Evolutionary conservation across 176 grass and related monocot genomes (phyloP).

Genomic region (Lolium perenne): DNA sequence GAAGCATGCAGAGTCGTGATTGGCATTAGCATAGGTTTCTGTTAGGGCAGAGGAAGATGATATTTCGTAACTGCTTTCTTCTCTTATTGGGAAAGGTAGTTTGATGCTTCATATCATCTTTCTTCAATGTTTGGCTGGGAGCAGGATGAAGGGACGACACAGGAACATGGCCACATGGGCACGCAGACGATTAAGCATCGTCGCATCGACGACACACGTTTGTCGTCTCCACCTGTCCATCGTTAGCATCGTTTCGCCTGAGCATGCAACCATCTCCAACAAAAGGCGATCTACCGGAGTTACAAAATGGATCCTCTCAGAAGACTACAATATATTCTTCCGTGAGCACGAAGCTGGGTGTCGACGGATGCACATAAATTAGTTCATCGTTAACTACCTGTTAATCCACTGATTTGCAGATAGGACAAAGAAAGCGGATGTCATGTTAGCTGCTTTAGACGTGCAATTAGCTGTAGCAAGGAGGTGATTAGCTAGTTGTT

Average conservation of each 20-base stretch:
- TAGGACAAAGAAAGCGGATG: not conserved
- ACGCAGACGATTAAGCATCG: too few species aligned
- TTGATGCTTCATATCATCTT: not conserved
- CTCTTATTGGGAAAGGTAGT: not conserved
- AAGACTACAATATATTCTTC: not conserved
- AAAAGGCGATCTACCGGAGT: not conserved
- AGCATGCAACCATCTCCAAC: not conserved
- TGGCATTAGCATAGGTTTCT: not conserved
- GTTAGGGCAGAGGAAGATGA: not conserved
- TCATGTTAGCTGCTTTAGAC: not conserved
- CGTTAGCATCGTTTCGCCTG: not conserved
- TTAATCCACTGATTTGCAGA: not conserved
- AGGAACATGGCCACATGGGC: not conserved
- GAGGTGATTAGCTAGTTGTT: not conserved
- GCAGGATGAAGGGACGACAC: not conserved
- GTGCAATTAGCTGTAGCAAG: not conserved
- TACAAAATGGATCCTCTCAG: not conserved
- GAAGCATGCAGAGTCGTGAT: too few species aligned
- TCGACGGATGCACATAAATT: not conserved
- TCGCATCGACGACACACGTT: not conserved
- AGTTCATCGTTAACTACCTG: not conserved
- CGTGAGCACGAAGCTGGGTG: not conserved
- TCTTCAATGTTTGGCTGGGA: not conserved
- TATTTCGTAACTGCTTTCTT: not conserved
- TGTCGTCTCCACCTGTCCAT: slow-evolving; percentile 3